Conservation (phyloP, 257 asterid genomes). For the Cordia subcordata region DNA sequence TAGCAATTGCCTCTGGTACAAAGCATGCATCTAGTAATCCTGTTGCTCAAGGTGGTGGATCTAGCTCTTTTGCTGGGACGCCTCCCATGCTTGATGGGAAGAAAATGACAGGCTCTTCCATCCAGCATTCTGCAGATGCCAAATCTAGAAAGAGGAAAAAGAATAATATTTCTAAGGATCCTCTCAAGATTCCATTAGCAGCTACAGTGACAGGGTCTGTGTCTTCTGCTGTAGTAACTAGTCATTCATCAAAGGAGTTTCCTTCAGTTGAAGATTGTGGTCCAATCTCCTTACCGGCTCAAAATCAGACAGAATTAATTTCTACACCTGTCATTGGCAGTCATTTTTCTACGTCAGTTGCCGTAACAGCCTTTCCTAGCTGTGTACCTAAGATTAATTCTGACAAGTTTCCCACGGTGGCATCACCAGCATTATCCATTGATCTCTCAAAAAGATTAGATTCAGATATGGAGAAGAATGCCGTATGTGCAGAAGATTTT, state of each 20-base stretch:
- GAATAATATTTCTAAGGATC: slow-evolving; percentile 48
- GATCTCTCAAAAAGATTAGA: slow-evolving; percentile 41
- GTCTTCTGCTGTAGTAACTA: slow-evolving; percentile 34
- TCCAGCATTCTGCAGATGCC: slow-evolving; percentile 38
- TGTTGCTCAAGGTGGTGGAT: slow-evolving; percentile 34
- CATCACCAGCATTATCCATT: slow-evolving; percentile 33
- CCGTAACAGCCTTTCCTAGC: slow-evolving; percentile 47
- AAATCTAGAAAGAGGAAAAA: slow-evolving; percentile 82
- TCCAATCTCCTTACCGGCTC: slow-evolving; percentile 38
- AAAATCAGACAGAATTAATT: slow-evolving; percentile 34
- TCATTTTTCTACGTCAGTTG: slow-evolving; percentile 61
- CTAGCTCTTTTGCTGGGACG: slow-evolving; percentile 32
- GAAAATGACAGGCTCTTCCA: slow-evolving; percentile 40
- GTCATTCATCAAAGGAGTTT: slow-evolving; percentile 29
- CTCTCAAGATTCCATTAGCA: slow-evolving; percentile 31
- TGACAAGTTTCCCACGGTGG: slow-evolving; percentile 32
- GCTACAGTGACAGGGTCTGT: slow-evolving; percentile 39
- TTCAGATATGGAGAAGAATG: slow-evolving; percentile 39
- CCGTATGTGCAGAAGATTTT: slow-evolving; percentile 32
- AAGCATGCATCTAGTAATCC: slow-evolving; percentile 35
- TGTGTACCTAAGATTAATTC: slow-evolving; percentile 39
- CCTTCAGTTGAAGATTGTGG: slow-evolving; percentile 41
- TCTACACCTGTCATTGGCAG: slow-evolving; percentile 33
- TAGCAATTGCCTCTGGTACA: slow-evolving; percentile 32
- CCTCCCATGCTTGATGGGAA: slow-evolving; percentile 41